A percentile compares a stretch with the other conserved stretches of the same genome.
These are phyloP conservation scores for Sugiyamaella americana DNA, from an alignment of 805 yeast genomes.

Conservation along the genomic window DNA sequence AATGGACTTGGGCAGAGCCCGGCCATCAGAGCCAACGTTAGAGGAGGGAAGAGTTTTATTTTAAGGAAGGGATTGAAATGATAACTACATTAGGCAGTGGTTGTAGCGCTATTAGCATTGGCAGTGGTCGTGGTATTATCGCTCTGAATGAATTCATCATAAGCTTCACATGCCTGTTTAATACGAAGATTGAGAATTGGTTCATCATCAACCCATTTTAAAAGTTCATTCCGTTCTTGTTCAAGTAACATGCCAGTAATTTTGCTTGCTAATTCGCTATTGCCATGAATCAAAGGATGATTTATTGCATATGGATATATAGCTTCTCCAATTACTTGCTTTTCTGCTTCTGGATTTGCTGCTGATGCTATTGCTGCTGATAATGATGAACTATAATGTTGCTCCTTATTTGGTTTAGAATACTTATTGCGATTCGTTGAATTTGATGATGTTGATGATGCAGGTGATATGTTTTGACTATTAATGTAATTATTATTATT, in stretches of 20 bases:
- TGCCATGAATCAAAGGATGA: slow-evolving; percentile 70
- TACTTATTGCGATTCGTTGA: neutral
- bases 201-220: slow-evolving; percentile 79
- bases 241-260: slow-evolving; percentile 93
- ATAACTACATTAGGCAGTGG: too few species aligned
- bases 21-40: neutral
- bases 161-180: slow-evolving; percentile 86
- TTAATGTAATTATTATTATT: slow-evolving; percentile 2
- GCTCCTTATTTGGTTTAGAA: slow-evolving; percentile 7
- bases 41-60: neutral
- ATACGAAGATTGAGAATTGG: slow-evolving; percentile 77
- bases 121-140: neutral
- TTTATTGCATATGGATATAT: slow-evolving; percentile 79
- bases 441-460: neutral
- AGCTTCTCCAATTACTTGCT: slow-evolving; percentile 68
- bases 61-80: too few species aligned
- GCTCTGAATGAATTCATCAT: slow-evolving; percentile 65
- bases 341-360: slow-evolving; percentile 38
- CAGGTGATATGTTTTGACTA: slow-evolving; percentile 1
- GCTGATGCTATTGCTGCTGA: slow-evolving; percentile 35
- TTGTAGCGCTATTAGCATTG: too few species aligned
- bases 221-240: slow-evolving; percentile 77
- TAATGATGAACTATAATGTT: slow-evolving; percentile 34
- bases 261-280: slow-evolving; percentile 82
- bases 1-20: neutral